A percentile compares a stretch with the other conserved stretches of the same genome.
phyloP scores from a whole-genome alignment of 2,329 filamentous ascomycete species.

The Paramyrothecium roridum region DNA sequence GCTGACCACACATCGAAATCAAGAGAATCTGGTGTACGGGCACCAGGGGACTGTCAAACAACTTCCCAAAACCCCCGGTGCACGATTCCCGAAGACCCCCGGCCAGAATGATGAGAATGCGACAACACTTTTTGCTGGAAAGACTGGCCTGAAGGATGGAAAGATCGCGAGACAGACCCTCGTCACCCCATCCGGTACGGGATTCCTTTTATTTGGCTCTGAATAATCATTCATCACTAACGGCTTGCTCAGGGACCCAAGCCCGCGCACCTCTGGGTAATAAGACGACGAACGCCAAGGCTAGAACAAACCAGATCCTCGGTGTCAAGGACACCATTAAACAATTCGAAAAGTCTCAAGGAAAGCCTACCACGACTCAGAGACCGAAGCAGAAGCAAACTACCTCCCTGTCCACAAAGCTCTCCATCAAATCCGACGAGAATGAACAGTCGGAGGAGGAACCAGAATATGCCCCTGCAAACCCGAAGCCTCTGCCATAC shows the following conservation, averaged over 20 bases:
- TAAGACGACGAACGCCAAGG: conserved; percentile 96
- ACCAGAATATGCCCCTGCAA: conserved; percentile 86
- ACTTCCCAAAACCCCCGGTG: conserved; percentile 78
- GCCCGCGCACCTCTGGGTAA: conserved; percentile 80
- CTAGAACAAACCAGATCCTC: conserved; percentile 62
- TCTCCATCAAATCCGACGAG: conserved; percentile 58
- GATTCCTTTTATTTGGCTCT: conserved; percentile 15
- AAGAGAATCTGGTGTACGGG: conserved; percentile 80
- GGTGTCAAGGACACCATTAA: conserved; percentile 58
- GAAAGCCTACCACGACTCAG: conserved; percentile 57
- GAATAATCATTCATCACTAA: conserved; percentile 7
- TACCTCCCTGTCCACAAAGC: conserved; percentile 52
- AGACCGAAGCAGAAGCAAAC: conserved; percentile 55
- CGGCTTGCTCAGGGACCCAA: conserved; percentile 32
- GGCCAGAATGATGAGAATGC: conserved; percentile 84
- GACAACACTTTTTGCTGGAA: conserved; percentile 31
- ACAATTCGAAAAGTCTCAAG: conserved; percentile 60
- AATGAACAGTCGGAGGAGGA: conserved; percentile 61
- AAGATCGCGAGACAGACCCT: conserved; percentile 52
- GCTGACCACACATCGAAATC: conserved; percentile 76
- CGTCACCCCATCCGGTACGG: conserved; percentile 74
- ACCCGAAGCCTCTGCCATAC: conserved; percentile 62
- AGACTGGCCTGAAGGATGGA: conserved; percentile 45
- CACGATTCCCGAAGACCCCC: conserved; percentile 77
- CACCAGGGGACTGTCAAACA: conserved; percentile 73